A percentile compares a stretch with the other conserved stretches of the same genome.
These are phyloP conservation scores for Haplosporangium gracile DNA, from an alignment of 192 early-diverging fungal genomes.

Conservation along the genomic window DNA sequence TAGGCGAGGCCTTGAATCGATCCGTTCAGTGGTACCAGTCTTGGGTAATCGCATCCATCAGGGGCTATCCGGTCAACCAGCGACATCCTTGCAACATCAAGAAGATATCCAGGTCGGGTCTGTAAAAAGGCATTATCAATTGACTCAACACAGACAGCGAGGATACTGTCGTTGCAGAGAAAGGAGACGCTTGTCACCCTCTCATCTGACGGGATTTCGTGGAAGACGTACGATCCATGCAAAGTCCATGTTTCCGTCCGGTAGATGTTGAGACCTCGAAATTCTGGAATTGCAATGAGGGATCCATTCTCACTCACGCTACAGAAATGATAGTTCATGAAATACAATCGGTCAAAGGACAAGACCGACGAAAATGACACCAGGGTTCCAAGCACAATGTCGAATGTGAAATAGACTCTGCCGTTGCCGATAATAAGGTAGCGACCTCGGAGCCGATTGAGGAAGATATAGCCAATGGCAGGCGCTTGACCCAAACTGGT, in stretches of 20 bases:
- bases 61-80: not conserved
- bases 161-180: not conserved
- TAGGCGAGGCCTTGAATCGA: not conserved
- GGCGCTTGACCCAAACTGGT: too few relatives aligned
- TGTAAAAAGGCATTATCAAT: not conserved
- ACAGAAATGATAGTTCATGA: too few relatives aligned
- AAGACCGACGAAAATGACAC: not conserved
- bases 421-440: not conserved
- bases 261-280: not conserved
- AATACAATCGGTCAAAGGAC: too few relatives aligned
- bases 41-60: too few relatives aligned
- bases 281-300: not conserved
- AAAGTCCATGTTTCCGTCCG: not conserved
- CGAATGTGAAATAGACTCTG: not conserved
- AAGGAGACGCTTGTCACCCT: not conserved
- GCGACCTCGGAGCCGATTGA: not conserved
- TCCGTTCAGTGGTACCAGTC: not conserved
- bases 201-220: not conserved
- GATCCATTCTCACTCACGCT: not conserved
- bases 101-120: not conserved
- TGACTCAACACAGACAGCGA: not conserved
- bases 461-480: too few relatives aligned
- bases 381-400: not conserved
- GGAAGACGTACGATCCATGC: not conserved
- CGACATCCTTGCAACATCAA: not conserved